Evolutionary conservation across 495 filamentous ascomycete species (phyloP).

Genomic region (Trichoderma gamsii): DNA sequence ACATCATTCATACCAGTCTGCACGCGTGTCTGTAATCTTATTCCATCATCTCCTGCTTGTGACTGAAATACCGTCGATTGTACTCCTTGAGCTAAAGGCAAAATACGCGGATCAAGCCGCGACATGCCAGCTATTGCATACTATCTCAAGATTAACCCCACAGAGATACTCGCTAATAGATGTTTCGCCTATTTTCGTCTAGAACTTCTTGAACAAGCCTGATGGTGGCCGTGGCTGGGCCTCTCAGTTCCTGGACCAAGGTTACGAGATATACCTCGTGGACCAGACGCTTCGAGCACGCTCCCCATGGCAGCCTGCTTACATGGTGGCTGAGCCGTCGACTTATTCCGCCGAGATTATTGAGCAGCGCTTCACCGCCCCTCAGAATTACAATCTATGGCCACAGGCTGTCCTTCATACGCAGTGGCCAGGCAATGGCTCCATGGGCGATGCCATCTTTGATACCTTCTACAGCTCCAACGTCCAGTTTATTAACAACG

Average conservation of each 20-base stretch:
- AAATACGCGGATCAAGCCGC: too few relatives aligned
- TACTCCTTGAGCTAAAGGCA: too few relatives aligned
- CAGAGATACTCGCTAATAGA: neutral
- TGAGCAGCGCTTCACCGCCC: slow-evolving; percentile 36
- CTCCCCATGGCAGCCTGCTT: slow-evolving; percentile 7
- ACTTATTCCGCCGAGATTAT: slow-evolving; percentile 22
- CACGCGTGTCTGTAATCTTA: too few relatives aligned
- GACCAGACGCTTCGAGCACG: slow-evolving; percentile 40
- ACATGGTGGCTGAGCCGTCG: slow-evolving; percentile 5
- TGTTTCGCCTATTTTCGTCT: neutral
- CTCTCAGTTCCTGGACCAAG: slow-evolving; percentile 41
- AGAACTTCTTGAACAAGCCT: slow-evolving; percentile 47
- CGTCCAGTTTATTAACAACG: slow-evolving; percentile 36
- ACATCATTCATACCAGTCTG: neutral
- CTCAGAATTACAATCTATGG: slow-evolving; percentile 26
- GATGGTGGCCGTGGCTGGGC: slow-evolving; percentile 48
- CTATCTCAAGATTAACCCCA: neutral
- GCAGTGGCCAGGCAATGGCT: slow-evolving; percentile 46
- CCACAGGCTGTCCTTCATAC: slow-evolving; percentile 42
- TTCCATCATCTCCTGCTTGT: too few relatives aligned
- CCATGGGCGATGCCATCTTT: slow-evolving; percentile 43
- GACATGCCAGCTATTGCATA: too few relatives aligned
- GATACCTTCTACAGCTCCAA: slow-evolving; percentile 45
- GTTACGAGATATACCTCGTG: slow-evolving; percentile 42
- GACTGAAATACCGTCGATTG: too few relatives aligned